Evolutionary conservation across 371 early-diverging fungal genomes (phyloP).

Genomic region (Amoeboaphelidium protococcarum): DNA sequence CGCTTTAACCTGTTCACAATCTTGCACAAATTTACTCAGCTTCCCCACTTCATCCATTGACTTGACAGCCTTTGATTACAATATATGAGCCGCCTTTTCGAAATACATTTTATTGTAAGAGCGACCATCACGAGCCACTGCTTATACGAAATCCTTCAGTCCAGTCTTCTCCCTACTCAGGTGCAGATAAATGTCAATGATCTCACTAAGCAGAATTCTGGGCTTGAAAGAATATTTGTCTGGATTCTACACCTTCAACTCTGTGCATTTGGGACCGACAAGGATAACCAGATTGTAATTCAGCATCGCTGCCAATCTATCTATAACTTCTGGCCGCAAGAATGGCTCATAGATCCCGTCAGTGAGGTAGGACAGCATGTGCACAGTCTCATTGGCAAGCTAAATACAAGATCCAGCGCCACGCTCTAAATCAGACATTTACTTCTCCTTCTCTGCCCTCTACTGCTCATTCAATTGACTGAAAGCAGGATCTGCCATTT

Average conservation of each 20-base stretch:
- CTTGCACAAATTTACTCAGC: conserved; percentile 9
- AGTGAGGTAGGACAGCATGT: conserved; percentile 66
- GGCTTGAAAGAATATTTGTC: conserved; percentile 82
- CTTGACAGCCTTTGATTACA: conserved; percentile 32
- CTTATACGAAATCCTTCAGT: conserved; percentile 39
- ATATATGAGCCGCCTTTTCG: conserved; percentile 35
- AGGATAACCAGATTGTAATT: conserved; percentile 74
- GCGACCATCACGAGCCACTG: conserved; percentile 70
- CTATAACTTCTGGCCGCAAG: conserved; percentile 63
- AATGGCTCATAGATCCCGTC: conserved; percentile 53
- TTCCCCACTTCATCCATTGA: conserved; percentile 11
- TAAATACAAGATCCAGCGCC: conserved; percentile 63
- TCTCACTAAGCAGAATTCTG: conserved; percentile 46
- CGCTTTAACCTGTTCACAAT: conserved; percentile 19
- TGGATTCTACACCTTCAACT: conserved; percentile 49
- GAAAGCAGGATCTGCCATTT: conserved; percentile 27
- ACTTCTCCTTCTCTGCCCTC: conserved; percentile 33
- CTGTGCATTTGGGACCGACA: conserved; percentile 80
- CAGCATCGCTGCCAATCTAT: conserved; percentile 83
- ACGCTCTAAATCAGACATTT: conserved; percentile 38
- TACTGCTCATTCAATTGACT: conserved; percentile 28
- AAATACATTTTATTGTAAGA: conserved; percentile 48
- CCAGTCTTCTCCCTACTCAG: too few species aligned
- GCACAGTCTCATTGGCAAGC: conserved; percentile 70
- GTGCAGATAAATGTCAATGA: conserved; percentile 63